Evolutionary conservation across 75 land plant genomes (phyloP), one percentile per base, ranked within the genome.

Genomic region (Pinus albicaulis): DNA sequence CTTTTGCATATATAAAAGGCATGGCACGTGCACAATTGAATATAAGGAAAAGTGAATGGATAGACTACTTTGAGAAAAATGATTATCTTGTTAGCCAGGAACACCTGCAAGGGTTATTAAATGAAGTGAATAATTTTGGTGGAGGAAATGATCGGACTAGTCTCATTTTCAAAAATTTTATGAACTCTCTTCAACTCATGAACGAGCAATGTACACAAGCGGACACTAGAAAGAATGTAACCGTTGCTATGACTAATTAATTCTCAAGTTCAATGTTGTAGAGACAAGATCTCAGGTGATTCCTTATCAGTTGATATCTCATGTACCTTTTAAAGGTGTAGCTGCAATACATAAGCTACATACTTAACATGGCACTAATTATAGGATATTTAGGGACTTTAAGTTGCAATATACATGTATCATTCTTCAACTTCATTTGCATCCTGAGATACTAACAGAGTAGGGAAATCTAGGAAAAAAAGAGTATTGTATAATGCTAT

Each of bases 11-110:
- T 65, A 3, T 34, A 65, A 65, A n/a, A 36, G 36, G 70, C 14
- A 65, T 65, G 70, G 70, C 70, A 65, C 36, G 20, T 65, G 41
- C 70, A 65, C 34, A 65, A 36, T 34, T 65, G 70, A 65, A 65
- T 34, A 8, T 65, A 65, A 65, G 70, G 19, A 65, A 34, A 31
- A 65, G 44, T 17, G 70, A 65, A 65, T 65, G 70, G 70, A 65
- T 65, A 34, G 70, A 65, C 5, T 34, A 36, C 15, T 65, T 36
- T 65, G 70, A 65, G 7, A 65, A 65, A 65, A 65, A 36, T 65
- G 19, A 36, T 65, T 26, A 36, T 65, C 44, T 36, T 34, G 19
- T 65, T 16, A 65, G 70, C 4, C 34, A 65, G 36, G 28, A 36
- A 16, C 36, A 65, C 19, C 70, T 65, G 70, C 44, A 65, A 65